Evolutionary conservation across 2,329 filamentous ascomycete genomes (phyloP).

Genomic region (Ophiostoma pallidulum): DNA sequence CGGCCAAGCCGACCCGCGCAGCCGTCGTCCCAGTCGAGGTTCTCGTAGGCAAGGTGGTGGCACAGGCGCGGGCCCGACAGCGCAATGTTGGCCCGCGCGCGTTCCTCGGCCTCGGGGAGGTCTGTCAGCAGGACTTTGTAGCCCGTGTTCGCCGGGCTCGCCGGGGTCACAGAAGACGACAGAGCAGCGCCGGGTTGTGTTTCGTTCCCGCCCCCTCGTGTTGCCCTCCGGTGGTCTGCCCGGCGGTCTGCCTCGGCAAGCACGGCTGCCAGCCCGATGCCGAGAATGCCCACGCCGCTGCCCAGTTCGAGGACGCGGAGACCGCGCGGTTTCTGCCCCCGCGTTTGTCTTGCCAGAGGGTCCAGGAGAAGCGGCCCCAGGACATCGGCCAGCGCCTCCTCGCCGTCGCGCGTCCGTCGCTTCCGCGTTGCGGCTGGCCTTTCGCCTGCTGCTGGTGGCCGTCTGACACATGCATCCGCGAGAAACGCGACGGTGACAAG

Average conservation of each 20-base stretch:
- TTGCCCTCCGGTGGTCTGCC: not conserved
- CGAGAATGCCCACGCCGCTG: slow-evolving; percentile 47
- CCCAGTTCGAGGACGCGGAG: slow-evolving; percentile 45
- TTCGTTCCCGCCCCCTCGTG: too few relatives aligned
- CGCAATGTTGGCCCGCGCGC: slow-evolving; percentile 38
- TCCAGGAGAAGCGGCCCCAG: slow-evolving; percentile 21
- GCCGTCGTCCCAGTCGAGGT: slow-evolving; percentile 48
- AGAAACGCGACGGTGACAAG: slow-evolving; percentile 35
- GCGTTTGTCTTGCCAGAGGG: slow-evolving; percentile 19
- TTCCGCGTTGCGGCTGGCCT: too few relatives aligned
- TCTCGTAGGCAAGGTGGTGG: slow-evolving; percentile 37
- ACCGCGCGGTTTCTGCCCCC: too few relatives aligned
- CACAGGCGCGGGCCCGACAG: slow-evolving; percentile 2
- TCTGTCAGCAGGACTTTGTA: slow-evolving; percentile 37
- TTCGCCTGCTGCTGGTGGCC: not conserved
- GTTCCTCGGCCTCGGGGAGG: slow-evolving; percentile 42
- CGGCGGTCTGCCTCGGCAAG: not conserved
- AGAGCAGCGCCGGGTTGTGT: too few relatives aligned
- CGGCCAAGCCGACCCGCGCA: slow-evolving; percentile 34
- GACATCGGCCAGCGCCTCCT: slow-evolving; percentile 17
- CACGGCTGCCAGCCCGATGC: slow-evolving; percentile 35
- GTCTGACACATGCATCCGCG: slow-evolving; percentile 19
- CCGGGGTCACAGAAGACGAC: too few relatives aligned
- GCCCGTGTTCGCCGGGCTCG: too few relatives aligned
- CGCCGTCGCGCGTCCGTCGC: not conserved